These are phyloP conservation scores for Phytophthora macrochlamydospora DNA, from an alignment of 352 stramenopile genomes.

Conservation along the genomic window DNA sequence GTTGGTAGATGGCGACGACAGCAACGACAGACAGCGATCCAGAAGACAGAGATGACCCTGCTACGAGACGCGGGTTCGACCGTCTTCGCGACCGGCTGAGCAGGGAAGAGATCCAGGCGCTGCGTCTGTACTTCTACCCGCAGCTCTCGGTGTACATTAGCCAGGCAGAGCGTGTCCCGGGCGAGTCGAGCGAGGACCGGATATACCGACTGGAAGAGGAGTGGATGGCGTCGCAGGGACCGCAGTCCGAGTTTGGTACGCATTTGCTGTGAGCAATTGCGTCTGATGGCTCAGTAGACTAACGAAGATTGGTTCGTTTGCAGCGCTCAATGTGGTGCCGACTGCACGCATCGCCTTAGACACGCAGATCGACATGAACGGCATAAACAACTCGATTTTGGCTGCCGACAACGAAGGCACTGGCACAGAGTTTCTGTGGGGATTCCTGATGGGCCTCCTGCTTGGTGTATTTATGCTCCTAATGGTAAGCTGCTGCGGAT, in stretches of 20 bases:
- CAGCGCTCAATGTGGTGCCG: slow-evolving; percentile 81
- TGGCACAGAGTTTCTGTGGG: slow-evolving; percentile 88
- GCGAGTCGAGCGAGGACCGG: slow-evolving; percentile 84
- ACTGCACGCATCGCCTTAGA: slow-evolving; percentile 75
- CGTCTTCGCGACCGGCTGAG: slow-evolving; percentile 81
- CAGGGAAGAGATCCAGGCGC: slow-evolving; percentile 83
- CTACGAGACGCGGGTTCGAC: slow-evolving; percentile 73
- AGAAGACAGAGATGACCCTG: slow-evolving; percentile 67
- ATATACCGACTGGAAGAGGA: slow-evolving; percentile 90
- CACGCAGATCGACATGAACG: slow-evolving; percentile 85
- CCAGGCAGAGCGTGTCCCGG: slow-evolving; percentile 72
- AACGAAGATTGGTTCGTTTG: background rate
- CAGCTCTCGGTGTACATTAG: slow-evolving; percentile 87
- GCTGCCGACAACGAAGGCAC: slow-evolving; percentile 89
- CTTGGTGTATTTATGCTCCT: slow-evolving; percentile 91
- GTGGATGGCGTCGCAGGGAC: slow-evolving; percentile 89
- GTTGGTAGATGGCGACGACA: slow-evolving; percentile 16
- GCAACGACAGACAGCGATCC: slow-evolving; percentile 39
- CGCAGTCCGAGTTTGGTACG: slow-evolving; percentile 88
- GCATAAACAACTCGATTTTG: slow-evolving; percentile 84
- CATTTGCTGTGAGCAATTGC: background rate
- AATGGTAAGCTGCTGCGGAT: slow-evolving; percentile 55
- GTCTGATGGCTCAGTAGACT: too few relatives aligned
- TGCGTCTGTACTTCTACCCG: slow-evolving; percentile 88
- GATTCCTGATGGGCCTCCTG: slow-evolving; percentile 87